Base-by-base conservation (phyloP, 345 rosid genomes). In the Excoecaria cochinchinensis region DNA sequence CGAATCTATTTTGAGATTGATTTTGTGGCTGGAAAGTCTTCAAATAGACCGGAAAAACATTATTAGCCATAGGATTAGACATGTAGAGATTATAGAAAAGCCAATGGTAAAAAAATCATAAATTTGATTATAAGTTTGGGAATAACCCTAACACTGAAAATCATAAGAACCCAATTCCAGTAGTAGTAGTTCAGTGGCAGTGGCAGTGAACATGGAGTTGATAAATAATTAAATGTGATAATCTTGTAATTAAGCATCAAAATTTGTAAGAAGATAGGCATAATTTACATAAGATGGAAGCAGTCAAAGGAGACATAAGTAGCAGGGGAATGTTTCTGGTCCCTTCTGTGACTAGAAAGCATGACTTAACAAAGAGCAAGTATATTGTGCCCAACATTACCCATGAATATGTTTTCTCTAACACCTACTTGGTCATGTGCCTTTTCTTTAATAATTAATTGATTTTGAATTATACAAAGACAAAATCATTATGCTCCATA, bases 401-500 rank as follows among this genome's bases (percentile, higher is more conserved):
- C 79, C 75, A 87, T 87, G 19, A 87, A 74, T 80, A 85, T 85
- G 86, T 63, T 62, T 77, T 4, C 76, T 59, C 77, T 73, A 72
- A 31, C 31, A 31, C 31, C 31, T 31, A 31, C 31, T 31, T 1
- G 31, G 31, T 31, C 31, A 31, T 31, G 48, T 69, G 69, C 39
- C 25, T 74, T 75, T 25, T 31, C 39, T 71, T 63, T 59, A 70
- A 77, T 69, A n/a, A 31, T 31, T 31, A 31, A 31, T 31, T 31
- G 31, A 31, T 31, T 68, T 55, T 80, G 57, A 76, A 73, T 82
- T 59, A 66, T 73, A 74, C 65, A 53, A 84, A 79, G 88, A 85
- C 85, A 84, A 88, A 80, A 70, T 76, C 83, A 88, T 87, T 77
- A 86, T 81, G 87, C 53, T 69, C 63, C 67, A 67, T 80, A 79